A percentile compares a stretch with the other conserved stretches of the same genome.
phyloP scores from a whole-genome alignment of 768 basidiomycete species.

The Botryobasidium botryosum region DNA sequence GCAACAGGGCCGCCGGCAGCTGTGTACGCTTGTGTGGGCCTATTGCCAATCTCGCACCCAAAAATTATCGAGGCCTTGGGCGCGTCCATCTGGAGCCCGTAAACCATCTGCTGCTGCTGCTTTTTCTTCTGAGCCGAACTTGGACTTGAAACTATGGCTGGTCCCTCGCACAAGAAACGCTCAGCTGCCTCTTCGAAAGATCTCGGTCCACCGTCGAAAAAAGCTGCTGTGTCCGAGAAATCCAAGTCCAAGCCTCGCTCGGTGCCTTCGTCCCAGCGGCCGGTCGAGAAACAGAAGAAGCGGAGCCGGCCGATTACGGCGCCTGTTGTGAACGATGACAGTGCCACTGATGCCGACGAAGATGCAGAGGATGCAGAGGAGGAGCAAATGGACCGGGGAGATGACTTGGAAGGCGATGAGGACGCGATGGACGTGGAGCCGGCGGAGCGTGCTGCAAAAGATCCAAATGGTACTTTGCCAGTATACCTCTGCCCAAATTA shows the following conservation, averaged over 20 bases:
- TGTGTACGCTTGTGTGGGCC: no score
- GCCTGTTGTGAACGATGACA: constrained; percentile 27
- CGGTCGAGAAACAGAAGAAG: constrained; percentile 29
- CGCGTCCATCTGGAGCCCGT: no score
- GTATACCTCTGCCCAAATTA: constrained; percentile 1
- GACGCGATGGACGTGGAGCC: constrained; percentile 18
- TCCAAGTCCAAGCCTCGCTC: constrained; percentile 4
- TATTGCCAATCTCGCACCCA: no score
- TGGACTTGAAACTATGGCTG: no score
- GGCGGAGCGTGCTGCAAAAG: constrained; percentile 21
- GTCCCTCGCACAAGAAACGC: no score
- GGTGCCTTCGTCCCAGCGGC: no score
- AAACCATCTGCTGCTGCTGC: no score
- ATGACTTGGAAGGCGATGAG: constrained; percentile 6
- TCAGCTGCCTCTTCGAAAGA: neutral
- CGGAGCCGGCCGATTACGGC: constrained; percentile 45
- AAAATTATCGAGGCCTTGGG: no score
- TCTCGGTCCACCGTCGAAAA: constrained; percentile 5
- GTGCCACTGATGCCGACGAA: constrained; percentile 26
- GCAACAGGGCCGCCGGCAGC: no score
- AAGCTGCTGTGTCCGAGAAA: constrained; percentile 4
- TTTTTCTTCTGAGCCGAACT: no score
- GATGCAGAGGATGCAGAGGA: constrained; percentile 14
- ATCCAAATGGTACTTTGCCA: constrained; percentile 35
- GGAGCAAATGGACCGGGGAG: constrained; percentile 1